Base-by-base conservation (phyloP, 371 early-diverging fungal species). In the Mucor plumbeus region DNA sequence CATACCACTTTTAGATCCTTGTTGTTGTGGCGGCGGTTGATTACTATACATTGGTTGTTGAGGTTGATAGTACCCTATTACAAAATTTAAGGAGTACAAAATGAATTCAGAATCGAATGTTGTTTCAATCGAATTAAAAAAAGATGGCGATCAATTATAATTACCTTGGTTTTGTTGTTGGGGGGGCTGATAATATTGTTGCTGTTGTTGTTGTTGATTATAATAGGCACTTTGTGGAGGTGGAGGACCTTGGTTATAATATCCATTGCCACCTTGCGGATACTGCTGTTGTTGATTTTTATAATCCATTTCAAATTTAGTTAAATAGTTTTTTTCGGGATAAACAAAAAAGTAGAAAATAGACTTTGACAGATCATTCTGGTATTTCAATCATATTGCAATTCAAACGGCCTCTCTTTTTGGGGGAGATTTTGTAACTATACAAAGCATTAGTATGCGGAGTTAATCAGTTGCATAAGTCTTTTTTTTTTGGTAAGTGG, bases 41-140 rank as follows among this genome's bases (percentile, higher is more conserved):
- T 26, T 50, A 19, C 35, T 21, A 54, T 67, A 67, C 61, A 67
- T 67, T 41, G 67, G 67, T 54, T 67, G 61, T 61, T 67, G 66
- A 17, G 66, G 61, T 19, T 50, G 67, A n/a, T 67, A 67, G 17
- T 67, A 67, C 15, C 61, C 61, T 67, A 17, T 6, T 59, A 34
- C 31, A 38, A 14, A 13, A 39, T 53, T 39, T 31, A 55, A 56
- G 36, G 40, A 56, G 13, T 14, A 13, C 38, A 38, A 41, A 17
- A 8, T 58, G 11, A 41, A 55, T 33, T 15, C 15, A 63, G 3
- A 39, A 15, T 38, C n/a, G 9, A n/a, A 36, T 48, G 17, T 44
- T 50, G 21, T 50, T 26, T 21, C 11, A 21, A 21, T 50, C 50
- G 50, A 50, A 50, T 50, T 19, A 50, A 26, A 50, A 50, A n/a